Base-by-base conservation (phyloP, 441 rosid genomes). In the Codiaeum variegatum region DNA sequence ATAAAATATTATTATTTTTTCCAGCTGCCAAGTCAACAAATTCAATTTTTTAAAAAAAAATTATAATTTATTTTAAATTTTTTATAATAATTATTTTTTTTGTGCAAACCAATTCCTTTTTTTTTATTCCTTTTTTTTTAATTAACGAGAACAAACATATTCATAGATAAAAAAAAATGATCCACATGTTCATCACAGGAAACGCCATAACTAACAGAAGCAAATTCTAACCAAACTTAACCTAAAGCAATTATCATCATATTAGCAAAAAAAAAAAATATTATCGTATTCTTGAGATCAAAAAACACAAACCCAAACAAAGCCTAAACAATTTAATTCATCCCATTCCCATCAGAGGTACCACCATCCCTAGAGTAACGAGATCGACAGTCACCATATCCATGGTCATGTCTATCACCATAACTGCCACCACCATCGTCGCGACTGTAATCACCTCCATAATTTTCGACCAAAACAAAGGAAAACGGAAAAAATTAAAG, bases 341-440 rank as follows among this genome's bases (percentile, higher is more conserved):
- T 86, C 96, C 96, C 87, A 83, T 4, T 83, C 1, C 88, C 90
- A 0, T 86, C 90, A 0, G 86, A 77, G 5, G 72, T 88, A 46
- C 89, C 90, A 2, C 88, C 89, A 0, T 88, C 87, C n/a, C 86
- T 79, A 0, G 88, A 84, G 66, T 84, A 86, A 13, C 85, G 81
- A 26, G 82, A 74, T 34, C 85, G 85, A 15, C 89, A 85, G 10
- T 79, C 85, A 1, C 79, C 83, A 10, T 74, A n/a, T 0, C 84
- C 77, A 26, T 78, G 59, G 1, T 70, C 84, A 24, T 76, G 66
- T 0, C 78, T 79, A 26, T 81, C 78, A 0, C 81, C 77, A n/a
- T 61, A 65, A 8, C 73, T 73, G 16, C 71, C 75, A 4, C 74
- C 83, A 1, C 74, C 77, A 0, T 84, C 75, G 0, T 44, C 72